Base-by-base conservation (phyloP, 2,329 filamentous ascomycete species). In the Tolypocladium inflatum region DNA sequence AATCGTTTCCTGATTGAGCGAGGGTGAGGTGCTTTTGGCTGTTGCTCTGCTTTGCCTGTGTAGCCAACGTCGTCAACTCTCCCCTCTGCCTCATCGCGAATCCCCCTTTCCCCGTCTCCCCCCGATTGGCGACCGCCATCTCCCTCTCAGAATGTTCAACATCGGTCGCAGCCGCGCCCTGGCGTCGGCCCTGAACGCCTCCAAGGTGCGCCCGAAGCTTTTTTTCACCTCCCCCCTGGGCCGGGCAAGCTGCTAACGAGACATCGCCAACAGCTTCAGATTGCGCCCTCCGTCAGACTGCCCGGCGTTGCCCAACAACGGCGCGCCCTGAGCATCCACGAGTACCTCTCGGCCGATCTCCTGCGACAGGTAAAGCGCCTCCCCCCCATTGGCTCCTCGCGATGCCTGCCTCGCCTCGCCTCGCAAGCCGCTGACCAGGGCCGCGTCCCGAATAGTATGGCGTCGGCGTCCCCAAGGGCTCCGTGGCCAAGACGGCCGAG, bases 311-410 rank as follows among this genome's bases (percentile, higher is more conserved):
- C 78, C 67, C 88, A 94, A 77, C 92, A 97, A 79, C 85, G 83
- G 77, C 86, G 94, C 80, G 87, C 89, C 71, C 85, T 99, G 73
- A 94, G 91, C 73, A 96, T 99, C 71, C 94, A 99, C 82, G 94
- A 99, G 81, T 97, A 97, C 80, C 88, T 93, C 71, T 97, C 94
- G 68, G 91, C 91, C 68, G 90, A 92, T 75, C 87, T 99, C 67
- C 84, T 99, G 71, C 90, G 82, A 77, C 73, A 86, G 81, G 84
- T 87, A 80, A 74, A 59, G 58, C 57, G 17, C 9, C 62, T 61
- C 54, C 63, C 55, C 48, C 57, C 57, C 57, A 62, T 42, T 19
- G 41, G 57, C 55, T 54, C 60, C 54, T 58, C 58, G 11, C 35
- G 30, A 37, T 9, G 57, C 54, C 61, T 21, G 23, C 5, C 15